A percentile compares a stretch with the other conserved stretches of the same genome.
Conservation (phyloP, 2,329 filamentous ascomycete genomes). For the Stemphylium vesicarium region DNA sequence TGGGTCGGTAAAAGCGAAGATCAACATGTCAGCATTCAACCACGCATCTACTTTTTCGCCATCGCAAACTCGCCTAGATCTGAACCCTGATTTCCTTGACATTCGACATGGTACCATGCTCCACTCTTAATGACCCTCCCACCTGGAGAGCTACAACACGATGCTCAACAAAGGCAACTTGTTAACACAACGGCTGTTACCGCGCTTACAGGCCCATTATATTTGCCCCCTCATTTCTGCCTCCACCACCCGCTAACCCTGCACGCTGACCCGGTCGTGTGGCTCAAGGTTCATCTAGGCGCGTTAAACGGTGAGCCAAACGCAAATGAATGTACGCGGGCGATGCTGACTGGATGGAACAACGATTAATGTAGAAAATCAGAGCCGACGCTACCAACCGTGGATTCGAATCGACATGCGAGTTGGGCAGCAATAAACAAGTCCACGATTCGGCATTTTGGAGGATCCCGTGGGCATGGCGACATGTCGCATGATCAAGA, state of each 20-base stretch:
- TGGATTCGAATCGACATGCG: neutral
- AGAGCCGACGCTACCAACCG: conserved; percentile 1
- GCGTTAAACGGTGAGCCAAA: conserved; percentile 23
- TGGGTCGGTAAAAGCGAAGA: too few relatives aligned
- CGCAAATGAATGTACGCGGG: neutral
- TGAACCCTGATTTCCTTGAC: too few relatives aligned
- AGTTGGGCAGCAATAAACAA: conserved; percentile 13
- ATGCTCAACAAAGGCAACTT: neutral
- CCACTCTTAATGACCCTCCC: too few relatives aligned
- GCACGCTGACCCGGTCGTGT: conserved; percentile 3
- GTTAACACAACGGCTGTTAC: conserved; percentile 1
- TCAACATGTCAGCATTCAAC: too few relatives aligned
- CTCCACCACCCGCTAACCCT: neutral
- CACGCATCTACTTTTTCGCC: too few relatives aligned
- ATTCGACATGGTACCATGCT: neutral
- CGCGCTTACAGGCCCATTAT: conserved; percentile 1
- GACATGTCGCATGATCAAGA: neutral
- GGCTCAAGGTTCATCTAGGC: conserved; percentile 21
- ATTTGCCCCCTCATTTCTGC: neutral
- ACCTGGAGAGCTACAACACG: neutral
- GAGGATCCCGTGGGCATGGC: too few relatives aligned
- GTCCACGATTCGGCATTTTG: neutral
- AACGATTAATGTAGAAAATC: neutral
- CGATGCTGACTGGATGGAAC: neutral
- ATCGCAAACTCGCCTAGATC: too few relatives aligned